Evolutionary conservation across 2,329 filamentous ascomycete species (phyloP).

Genomic region (Claviceps arundinis): DNA sequence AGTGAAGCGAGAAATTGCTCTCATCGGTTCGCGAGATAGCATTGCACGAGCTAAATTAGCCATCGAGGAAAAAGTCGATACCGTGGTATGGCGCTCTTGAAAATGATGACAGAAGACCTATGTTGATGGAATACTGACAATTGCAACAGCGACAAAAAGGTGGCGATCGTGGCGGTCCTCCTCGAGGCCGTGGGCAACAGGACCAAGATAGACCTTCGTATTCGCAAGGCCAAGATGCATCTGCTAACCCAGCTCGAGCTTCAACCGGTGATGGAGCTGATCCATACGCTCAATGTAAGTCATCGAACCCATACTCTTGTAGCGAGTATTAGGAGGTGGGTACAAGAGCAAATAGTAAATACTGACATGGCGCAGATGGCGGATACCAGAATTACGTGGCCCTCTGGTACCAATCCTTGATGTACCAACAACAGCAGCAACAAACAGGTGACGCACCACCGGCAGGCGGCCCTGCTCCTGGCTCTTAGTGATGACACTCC

Average conservation of each 20-base stretch:
- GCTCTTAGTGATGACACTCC: constrained; percentile 21
- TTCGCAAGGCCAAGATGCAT: constrained; percentile 29
- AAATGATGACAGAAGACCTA: no score
- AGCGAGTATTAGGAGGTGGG: not conserved
- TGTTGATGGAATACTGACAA: not conserved
- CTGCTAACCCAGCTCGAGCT: constrained; percentile 30
- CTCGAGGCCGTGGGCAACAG: constrained; percentile 31
- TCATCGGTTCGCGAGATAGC: constrained; percentile 64
- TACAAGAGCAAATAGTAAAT: no score
- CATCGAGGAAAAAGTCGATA: constrained; percentile 86
- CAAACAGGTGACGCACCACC: constrained; percentile 24
- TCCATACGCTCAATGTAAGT: constrained; percentile 62
- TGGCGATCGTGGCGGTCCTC: constrained; percentile 29
- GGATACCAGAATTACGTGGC: constrained; percentile 71
- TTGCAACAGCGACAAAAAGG: constrained; percentile 36
- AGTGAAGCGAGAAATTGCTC: constrained; percentile 71
- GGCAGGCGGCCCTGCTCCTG: constrained; percentile 22
- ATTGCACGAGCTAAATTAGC: constrained; percentile 71
- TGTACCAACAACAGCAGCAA: constrained; percentile 29
- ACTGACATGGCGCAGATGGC: constrained; percentile 40
- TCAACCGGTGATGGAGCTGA: constrained; percentile 42
- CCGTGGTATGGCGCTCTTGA: constrained; percentile 48
- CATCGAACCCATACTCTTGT: not conserved
- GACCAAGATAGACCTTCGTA: constrained; percentile 43
- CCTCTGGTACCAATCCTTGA: constrained; percentile 63